phyloP scores from a whole-genome alignment of 495 filamentous ascomycete genomes.

The Cudoniella acicularis region DNA sequence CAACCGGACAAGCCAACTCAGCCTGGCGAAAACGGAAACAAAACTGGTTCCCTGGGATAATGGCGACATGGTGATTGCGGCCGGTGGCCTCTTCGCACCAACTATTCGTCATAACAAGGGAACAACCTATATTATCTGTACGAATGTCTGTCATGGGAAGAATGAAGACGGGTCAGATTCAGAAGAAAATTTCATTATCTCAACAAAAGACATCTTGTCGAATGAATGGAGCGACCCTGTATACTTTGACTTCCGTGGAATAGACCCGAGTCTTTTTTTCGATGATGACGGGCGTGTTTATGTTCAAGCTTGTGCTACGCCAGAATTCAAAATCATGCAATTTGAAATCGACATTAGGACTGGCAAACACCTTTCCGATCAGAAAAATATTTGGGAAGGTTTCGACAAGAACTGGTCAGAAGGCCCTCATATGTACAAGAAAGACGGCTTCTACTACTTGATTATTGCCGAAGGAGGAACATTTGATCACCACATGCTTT shows the following conservation, averaged over 20 bases:
- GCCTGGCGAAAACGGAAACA: constrained; percentile 56
- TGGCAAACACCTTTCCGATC: constrained; percentile 27
- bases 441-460: constrained; percentile 44
- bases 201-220: too few relatives aligned
- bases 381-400: constrained; percentile 16
- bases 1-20: constrained; percentile 53
- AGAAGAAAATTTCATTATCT: too few relatives aligned
- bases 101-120: constrained; percentile 34
- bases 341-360: constrained; percentile 25
- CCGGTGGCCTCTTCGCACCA: constrained; percentile 44
- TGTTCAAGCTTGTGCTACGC: not conserved
- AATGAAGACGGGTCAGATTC: too few relatives aligned
- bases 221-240: constrained; percentile 44
- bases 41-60: too few relatives aligned
- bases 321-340: not conserved
- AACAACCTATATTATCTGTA: constrained; percentile 39
- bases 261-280: constrained; percentile 45
- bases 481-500: constrained; percentile 35
- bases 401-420: constrained; percentile 27
- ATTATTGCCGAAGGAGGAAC: constrained; percentile 51
- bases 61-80: too few relatives aligned
- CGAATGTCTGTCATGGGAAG: constrained; percentile 38
- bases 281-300: constrained; percentile 28
- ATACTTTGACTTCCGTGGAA: constrained; percentile 45
- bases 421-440: constrained; percentile 45